Evolutionary conservation across 2,329 filamentous ascomycete genomes (phyloP).

Genomic region (Neoascochyta sp.): DNA sequence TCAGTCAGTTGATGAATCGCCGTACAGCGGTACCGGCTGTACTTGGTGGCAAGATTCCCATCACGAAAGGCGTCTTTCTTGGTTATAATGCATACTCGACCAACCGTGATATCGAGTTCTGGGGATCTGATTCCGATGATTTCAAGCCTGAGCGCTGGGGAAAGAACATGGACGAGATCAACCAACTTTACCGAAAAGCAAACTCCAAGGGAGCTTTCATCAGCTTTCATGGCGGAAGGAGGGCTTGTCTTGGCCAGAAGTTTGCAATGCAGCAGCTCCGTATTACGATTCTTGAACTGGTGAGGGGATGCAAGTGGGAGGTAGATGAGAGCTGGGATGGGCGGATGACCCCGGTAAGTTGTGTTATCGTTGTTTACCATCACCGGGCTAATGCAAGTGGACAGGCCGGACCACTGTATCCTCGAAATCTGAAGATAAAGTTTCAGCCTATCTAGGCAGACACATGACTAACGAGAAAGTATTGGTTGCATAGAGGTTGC

Average conservation of each 20-base stretch:
- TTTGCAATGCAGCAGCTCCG: constrained; percentile 42
- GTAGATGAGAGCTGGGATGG: constrained; percentile 26
- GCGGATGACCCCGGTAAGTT: constrained; percentile 23
- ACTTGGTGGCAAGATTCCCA: constrained; percentile 17
- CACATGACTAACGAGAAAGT: no score
- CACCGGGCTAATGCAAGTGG: no score
- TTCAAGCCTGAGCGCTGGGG: constrained; percentile 45
- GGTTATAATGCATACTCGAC: constrained; percentile 30
- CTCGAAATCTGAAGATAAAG: constrained; percentile 17
- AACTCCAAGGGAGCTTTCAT: constrained; percentile 42
- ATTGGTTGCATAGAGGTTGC: no score
- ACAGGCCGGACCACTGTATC: constrained; percentile 18
- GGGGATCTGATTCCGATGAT: constrained; percentile 28
- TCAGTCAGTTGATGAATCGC: constrained; percentile 50
- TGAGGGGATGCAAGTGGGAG: constrained; percentile 21
- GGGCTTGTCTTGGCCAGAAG: constrained; percentile 43
- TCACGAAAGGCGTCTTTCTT: constrained; percentile 21
- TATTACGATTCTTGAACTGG: constrained; percentile 31
- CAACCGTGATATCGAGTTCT: constrained; percentile 23
- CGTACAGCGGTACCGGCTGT: constrained; percentile 28
- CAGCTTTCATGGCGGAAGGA: constrained; percentile 42
- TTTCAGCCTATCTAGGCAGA: no score
- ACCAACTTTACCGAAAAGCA: constrained; percentile 33
- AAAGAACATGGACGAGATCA: constrained; percentile 33
- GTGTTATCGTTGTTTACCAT: no score